Conservation (phyloP, 768 basidiomycete species). For the Grammothele lineata region DNA sequence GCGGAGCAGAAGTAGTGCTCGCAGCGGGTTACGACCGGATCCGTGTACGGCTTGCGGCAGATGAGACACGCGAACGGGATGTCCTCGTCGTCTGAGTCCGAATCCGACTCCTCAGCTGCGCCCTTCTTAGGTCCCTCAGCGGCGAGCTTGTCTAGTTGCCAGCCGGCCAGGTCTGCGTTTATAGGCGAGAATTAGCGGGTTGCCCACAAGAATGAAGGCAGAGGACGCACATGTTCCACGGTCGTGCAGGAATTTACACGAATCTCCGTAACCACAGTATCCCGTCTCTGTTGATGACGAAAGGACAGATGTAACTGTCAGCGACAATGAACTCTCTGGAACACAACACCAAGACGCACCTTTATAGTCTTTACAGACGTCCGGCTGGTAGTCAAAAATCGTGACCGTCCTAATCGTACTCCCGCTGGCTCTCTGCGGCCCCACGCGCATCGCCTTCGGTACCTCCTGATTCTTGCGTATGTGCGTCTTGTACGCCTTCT, state of each 20-base stretch:
- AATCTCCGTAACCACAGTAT: slow-evolving; percentile 98
- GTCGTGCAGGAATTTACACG: slow-evolving; percentile 98
- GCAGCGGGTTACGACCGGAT: slow-evolving; percentile 94
- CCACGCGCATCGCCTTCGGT: slow-evolving; percentile 85
- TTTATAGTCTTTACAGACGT: slow-evolving; percentile 99
- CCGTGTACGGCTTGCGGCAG: slow-evolving; percentile 90
- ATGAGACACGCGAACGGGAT: slow-evolving; percentile 98
- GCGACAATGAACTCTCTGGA: slow-evolving; percentile 8
- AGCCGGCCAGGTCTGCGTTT: slow-evolving; percentile 95
- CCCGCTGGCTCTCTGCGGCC: slow-evolving; percentile 64
- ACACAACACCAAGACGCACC: slow-evolving; percentile 53
- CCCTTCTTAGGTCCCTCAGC: slow-evolving; percentile 64
- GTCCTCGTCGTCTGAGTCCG: slow-evolving; percentile 77
- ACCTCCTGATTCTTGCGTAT: slow-evolving; percentile 80
- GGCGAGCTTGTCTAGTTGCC: slow-evolving; percentile 95
- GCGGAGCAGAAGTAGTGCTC: slow-evolving; percentile 95
- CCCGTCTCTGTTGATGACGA: slow-evolving; percentile 91
- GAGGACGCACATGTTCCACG: slow-evolving; percentile 80
- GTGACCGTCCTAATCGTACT: slow-evolving; percentile 92
- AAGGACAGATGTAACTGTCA: no score
- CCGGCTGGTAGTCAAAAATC: slow-evolving; percentile 95
- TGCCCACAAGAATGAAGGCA: neutral
- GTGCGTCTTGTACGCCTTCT: slow-evolving; percentile 75
- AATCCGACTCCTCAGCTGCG: slow-evolving; percentile 56
- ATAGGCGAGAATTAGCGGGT: no score